Percentiles rank a stretch among this genome's conserved stretches.
These are phyloP conservation scores for Phytopythium cucurbitacearum DNA, from an alignment of 352 stramenopile genomes.

Conservation along the genomic window DNA sequence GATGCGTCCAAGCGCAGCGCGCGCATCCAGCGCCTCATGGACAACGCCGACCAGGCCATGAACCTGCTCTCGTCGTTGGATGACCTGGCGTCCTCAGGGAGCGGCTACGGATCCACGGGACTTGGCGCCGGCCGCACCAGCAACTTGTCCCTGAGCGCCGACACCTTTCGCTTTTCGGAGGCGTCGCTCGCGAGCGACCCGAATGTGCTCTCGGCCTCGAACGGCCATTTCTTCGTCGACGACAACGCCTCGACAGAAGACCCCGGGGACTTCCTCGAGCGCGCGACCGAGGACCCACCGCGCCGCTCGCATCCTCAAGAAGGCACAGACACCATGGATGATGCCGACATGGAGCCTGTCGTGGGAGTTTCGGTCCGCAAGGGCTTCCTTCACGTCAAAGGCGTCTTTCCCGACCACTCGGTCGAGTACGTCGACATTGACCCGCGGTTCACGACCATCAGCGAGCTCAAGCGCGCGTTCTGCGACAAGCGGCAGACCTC, in stretches of 20 bases:
- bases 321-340: slow-evolving; percentile 1
- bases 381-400: slow-evolving; percentile 73
- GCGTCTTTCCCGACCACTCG: slow-evolving; percentile 77
- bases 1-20: slow-evolving; percentile 29
- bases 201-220: slow-evolving; percentile 3
- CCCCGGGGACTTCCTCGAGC: slow-evolving; percentile 1
- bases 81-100: slow-evolving; percentile 7
- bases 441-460: slow-evolving; percentile 59
- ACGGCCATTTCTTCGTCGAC: slow-evolving; percentile 4
- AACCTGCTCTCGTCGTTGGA: slow-evolving; percentile 65
- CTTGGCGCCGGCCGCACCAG: slow-evolving; percentile 7
- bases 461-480: slow-evolving; percentile 59
- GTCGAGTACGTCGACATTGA: slow-evolving; percentile 81
- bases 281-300: neutral
- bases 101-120: slow-evolving; percentile 9
- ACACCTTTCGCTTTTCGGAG: slow-evolving; percentile 35
- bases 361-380: slow-evolving; percentile 49
- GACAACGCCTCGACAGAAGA: slow-evolving; percentile 9
- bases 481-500: slow-evolving; percentile 48
- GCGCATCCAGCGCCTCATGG: slow-evolving; percentile 68
- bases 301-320: slow-evolving; percentile 5
- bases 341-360: slow-evolving; percentile 20
- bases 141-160: slow-evolving; percentile 14
- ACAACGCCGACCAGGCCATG: slow-evolving; percentile 67
- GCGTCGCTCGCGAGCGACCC: slow-evolving; percentile 6